Evolutionary conservation across 139 green algal genomes (phyloP), one percentile per base, ranked within the genome.

Genomic region (Volvox africanus): DNA sequence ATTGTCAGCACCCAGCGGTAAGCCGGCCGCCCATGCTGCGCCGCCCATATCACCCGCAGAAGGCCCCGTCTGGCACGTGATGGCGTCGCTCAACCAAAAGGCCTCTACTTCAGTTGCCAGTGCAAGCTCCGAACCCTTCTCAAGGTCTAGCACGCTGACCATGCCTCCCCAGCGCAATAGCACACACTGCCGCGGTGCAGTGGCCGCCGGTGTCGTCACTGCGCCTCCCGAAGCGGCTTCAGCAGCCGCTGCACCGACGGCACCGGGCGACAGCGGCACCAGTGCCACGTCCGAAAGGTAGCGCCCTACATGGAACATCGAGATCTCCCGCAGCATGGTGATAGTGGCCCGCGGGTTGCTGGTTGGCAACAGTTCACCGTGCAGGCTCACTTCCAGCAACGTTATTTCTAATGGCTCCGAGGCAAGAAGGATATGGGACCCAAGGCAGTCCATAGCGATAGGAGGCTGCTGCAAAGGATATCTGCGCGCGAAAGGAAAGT

Each of bases 81-180:
- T 61, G 11, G 86, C 50, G 86, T 90, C 93, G 77, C 80, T 92
- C 73, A 98, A 92, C 97, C 97, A 98, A 76, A 97, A 98, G 81
- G 92, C 94, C 93, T 98, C 97, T 36, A 96, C 80, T 68, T 95
- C 93, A 0, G 76, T 80, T 11, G 93, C 91, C 71, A 97, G 90
- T 36, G 89, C 28, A 85, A 95, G 36, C 91, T 98, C 97, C 0
- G 80, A 92, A 67, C 97, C 97, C 82, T 94, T 91, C 22, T 97
- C 94, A 50, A 99, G 89, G 87, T 99, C 97, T 67, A 99, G 93
- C 86, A 99, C 92, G 44, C 93, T 98, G 89, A 99, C 93, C 69
- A 97, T 82, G 24, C 97, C 97, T 2, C 98, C 97, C 68, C 94
- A 97, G 21, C 97, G 93, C 88, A 99, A 92, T 77, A 99, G 82